Evolutionary conservation across 352 stramenopile genomes (phyloP).

Genomic region (Phytophthora hibernalis): DNA sequence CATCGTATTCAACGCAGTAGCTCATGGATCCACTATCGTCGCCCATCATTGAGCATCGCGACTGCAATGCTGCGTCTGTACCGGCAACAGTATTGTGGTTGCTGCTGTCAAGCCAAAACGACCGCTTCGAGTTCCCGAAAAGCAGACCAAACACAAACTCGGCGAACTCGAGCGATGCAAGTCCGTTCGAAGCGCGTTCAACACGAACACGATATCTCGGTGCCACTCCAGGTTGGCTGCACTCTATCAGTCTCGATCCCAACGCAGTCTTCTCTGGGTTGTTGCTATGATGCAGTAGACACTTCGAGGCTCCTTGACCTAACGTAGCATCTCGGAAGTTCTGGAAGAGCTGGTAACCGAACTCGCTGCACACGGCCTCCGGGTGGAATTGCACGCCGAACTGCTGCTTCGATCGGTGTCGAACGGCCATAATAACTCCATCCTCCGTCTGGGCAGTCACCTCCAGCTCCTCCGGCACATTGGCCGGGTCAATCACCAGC

Average conservation of each 20-base stretch:
- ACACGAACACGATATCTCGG: constrained; percentile 42
- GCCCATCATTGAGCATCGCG: constrained; percentile 82
- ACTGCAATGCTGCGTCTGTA: constrained; percentile 25
- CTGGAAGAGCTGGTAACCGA: constrained; percentile 87
- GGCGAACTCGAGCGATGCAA: constrained; percentile 68
- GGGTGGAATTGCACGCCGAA: constrained; percentile 98
- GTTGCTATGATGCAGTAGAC: constrained; percentile 57
- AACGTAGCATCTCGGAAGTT: constrained; percentile 90
- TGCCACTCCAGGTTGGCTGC: not conserved
- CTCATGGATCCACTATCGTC: constrained; percentile 65
- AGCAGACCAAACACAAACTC: constrained; percentile 68
- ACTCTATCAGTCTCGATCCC: not conserved
- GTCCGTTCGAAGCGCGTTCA: constrained; percentile 37
- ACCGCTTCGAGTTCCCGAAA: constrained; percentile 50
- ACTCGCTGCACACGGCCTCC: constrained; percentile 93
- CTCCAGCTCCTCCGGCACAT: constrained; percentile 51
- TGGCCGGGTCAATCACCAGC: constrained; percentile 79
- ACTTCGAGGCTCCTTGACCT: constrained; percentile 43
- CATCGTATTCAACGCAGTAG: constrained; percentile 71
- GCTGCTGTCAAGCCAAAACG: constrained; percentile 88
- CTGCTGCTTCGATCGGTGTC: constrained; percentile 85
- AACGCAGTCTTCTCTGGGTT: constrained; percentile 22
- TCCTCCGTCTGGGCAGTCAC: constrained; percentile 75
- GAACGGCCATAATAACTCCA: constrained; percentile 91
- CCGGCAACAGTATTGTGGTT: constrained; percentile 52